phyloP scores from a whole-genome alignment of 1,284 basidiomycete genomes.

The Microbotryum silenes-acaulis region DNA sequence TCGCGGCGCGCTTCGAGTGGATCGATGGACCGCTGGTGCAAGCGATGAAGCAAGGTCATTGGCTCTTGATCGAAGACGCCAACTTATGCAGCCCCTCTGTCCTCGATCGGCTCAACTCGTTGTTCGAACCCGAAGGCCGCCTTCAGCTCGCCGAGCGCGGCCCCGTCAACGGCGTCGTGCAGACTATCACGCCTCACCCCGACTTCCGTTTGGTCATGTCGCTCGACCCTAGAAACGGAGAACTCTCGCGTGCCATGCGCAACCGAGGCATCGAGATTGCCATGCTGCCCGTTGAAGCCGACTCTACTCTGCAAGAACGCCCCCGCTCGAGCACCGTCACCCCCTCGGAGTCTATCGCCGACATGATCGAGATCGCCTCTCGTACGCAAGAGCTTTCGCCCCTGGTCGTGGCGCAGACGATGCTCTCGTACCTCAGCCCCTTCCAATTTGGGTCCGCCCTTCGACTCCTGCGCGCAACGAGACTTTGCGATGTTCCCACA shows the following conservation, averaged over 20 bases:
- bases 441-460: constrained; percentile 10
- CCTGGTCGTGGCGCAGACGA: constrained; percentile 2
- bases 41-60: constrained; percentile 78
- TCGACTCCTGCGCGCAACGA: constrained; percentile 18
- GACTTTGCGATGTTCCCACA: background rate
- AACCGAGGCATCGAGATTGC: constrained; percentile 90
- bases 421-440: constrained; percentile 8
- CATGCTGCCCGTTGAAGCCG: constrained; percentile 12
- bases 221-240: constrained; percentile 81
- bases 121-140: constrained; percentile 74
- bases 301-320: background rate
- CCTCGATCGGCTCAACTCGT: constrained; percentile 90
- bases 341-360: background rate
- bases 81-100: constrained; percentile 94
- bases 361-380: no score
- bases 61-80: constrained; percentile 87
- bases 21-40: constrained; percentile 86
- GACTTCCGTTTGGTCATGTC: constrained; percentile 92
- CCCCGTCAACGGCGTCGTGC: constrained; percentile 65
- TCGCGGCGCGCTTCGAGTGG: constrained; percentile 76
- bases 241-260: constrained; percentile 95
- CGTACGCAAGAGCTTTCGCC: background rate
- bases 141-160: constrained; percentile 86
- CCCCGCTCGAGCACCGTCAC: background rate
- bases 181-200: constrained; percentile 71